phyloP scores from a whole-genome alignment of 129 eudicot genomes.

The Flaveria sonorensis region DNA sequence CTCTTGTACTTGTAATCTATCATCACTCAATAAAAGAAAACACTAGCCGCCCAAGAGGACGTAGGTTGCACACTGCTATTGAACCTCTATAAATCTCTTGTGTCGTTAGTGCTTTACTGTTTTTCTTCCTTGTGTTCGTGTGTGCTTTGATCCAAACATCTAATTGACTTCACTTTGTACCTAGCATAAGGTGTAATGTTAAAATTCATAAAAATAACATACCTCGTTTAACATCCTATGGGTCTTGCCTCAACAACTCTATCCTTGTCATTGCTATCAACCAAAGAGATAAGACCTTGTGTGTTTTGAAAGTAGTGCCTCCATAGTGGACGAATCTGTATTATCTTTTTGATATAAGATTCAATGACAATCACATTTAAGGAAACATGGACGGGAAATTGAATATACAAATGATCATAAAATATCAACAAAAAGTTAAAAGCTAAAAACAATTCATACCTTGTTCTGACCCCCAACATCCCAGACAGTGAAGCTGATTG shows the following conservation, averaged over 20 bases:
- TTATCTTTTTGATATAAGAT: not conserved
- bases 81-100: too few species aligned
- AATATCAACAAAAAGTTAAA: not conserved
- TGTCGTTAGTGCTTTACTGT: too few species aligned
- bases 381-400: not conserved
- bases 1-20: too few species aligned
- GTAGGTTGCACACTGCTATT: too few species aligned
- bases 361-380: not conserved
- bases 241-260: conserved; percentile 98
- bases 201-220: not conserved
- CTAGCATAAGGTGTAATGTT: not conserved
- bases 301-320: conserved; percentile 99
- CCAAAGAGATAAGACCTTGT: conserved; percentile 98
- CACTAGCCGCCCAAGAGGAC: too few species aligned
- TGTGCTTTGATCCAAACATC: too few species aligned
- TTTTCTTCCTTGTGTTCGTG: too few species aligned
- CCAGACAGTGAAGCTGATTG: not conserved
- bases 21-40: too few species aligned
- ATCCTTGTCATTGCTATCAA: conserved; percentile 98
- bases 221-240: conserved; percentile 99
- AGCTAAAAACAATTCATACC: not conserved
- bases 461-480: not conserved
- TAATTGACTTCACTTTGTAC: not conserved
- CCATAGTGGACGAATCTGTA: conserved; percentile 98
- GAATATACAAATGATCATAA: not conserved